Percentiles rank a stretch among this genome's conserved stretches.
These are phyloP conservation scores for Nakazawaea siamensis DNA, from an alignment of 805 yeast genomes.

Conservation along the genomic window DNA sequence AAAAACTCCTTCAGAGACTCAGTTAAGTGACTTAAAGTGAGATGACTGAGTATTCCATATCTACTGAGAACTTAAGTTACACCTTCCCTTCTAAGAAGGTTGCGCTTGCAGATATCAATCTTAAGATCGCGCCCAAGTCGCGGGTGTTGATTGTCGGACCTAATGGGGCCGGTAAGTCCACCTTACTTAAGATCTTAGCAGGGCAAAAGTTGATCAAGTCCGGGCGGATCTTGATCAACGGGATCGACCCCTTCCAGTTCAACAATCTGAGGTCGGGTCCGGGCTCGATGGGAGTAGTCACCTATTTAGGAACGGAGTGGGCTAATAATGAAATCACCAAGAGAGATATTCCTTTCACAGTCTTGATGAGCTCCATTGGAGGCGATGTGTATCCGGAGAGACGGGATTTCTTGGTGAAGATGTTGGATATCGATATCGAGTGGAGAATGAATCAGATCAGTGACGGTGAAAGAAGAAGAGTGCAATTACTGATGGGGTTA, in stretches of 20 bases:
- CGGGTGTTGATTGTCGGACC: slow-evolving; percentile 84
- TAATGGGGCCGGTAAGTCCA: slow-evolving; percentile 96
- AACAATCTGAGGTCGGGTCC: slow-evolving; percentile 10
- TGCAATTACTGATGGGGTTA: slow-evolving; percentile 89
- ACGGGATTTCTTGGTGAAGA: slow-evolving; percentile 63
- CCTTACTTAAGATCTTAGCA: slow-evolving; percentile 74
- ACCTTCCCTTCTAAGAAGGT: slow-evolving; percentile 54
- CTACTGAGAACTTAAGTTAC: slow-evolving; percentile 58
- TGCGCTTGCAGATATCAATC: slow-evolving; percentile 57
- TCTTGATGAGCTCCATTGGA: slow-evolving; percentile 75
- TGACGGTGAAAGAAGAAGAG: slow-evolving; percentile 94
- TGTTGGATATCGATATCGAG: slow-evolving; percentile 75
- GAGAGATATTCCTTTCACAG: slow-evolving; percentile 82
- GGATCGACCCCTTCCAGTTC: slow-evolving; percentile 70
- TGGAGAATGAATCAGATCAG: slow-evolving; percentile 93
- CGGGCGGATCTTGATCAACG: slow-evolving; percentile 69
- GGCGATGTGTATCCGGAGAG: slow-evolving; percentile 65
- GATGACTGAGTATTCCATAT: slow-evolving; percentile 37
- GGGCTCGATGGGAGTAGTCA: slow-evolving; percentile 22
- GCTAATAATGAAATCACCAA: slow-evolving; percentile 85
- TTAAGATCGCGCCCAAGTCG: slow-evolving; percentile 61
- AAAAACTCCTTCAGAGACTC: no score
- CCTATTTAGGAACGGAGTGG: slow-evolving; percentile 97
- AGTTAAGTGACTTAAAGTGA: neutral
- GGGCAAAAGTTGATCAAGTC: slow-evolving; percentile 81